Conservation (phyloP, 2,329 filamentous ascomycete genomes). For the Phialemonium atrogriseum region DNA sequence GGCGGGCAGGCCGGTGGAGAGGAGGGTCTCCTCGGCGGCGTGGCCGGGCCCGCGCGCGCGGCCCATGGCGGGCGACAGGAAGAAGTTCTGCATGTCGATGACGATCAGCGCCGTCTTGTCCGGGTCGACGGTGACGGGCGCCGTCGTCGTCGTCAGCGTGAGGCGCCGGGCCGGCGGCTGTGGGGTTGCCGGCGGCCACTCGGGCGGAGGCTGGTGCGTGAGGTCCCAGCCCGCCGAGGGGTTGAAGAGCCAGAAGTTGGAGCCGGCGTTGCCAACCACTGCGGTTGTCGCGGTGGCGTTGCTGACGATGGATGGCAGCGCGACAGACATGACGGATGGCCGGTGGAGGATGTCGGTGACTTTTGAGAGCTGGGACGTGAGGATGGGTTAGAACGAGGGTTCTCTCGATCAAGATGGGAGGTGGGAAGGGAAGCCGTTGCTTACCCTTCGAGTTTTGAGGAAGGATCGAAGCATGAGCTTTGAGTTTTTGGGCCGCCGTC, state of each 20-base stretch:
- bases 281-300: too few species aligned
- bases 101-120: conserved; percentile 8
- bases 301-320: too few species aligned
- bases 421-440: too few species aligned
- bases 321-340: too few species aligned
- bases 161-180: conserved; percentile 1
- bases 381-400: too few species aligned
- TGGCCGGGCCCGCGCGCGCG: conserved; percentile 3
- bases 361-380: too few species aligned
- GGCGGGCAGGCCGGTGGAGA: conserved; percentile 4
- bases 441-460: too few species aligned
- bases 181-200: conserved; percentile 1
- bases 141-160: conserved; percentile 5
- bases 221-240: conserved; percentile 3
- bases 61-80: conserved; percentile 7
- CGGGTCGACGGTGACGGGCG: conserved; percentile 2
- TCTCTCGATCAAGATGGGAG: too few species aligned
- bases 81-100: conserved; percentile 9
- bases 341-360: too few species aligned
- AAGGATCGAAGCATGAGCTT: too few species aligned
- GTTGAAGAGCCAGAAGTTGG: conserved; percentile 3
- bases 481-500: too few species aligned
- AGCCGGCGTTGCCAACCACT: conserved; percentile 5
- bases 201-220: conserved; percentile 4
- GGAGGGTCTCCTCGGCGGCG: conserved; percentile 4